phyloP scores from a whole-genome alignment of 257 asterid genomes.

The Apocynum venetum region DNA sequence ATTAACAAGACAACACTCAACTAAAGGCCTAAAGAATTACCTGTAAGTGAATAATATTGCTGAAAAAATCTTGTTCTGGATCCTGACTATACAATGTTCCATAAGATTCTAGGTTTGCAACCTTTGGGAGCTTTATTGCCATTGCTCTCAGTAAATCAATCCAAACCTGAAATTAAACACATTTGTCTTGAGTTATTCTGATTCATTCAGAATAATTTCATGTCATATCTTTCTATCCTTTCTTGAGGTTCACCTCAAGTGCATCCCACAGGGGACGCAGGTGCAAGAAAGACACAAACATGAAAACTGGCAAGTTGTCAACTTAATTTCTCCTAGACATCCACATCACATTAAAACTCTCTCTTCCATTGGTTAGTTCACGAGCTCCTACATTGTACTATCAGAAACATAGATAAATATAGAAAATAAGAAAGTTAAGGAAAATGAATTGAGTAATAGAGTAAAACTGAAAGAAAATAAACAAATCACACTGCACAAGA shows the following conservation, averaged over 20 bases:
- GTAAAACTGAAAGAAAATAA: neutral
- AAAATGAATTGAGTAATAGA: neutral
- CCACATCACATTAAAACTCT: neutral
- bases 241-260: neutral
- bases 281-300: neutral
- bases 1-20: neutral
- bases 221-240: neutral
- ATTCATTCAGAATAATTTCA: neutral
- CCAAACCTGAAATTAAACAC: constrained; percentile 63
- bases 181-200: neutral
- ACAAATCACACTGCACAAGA: neutral
- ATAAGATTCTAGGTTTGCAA: constrained; percentile 59
- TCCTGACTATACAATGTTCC: constrained; percentile 62
- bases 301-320: neutral
- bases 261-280: neutral
- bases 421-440: neutral
- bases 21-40: constrained; percentile 31
- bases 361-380: neutral
- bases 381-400: neutral
- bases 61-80: constrained; percentile 88
- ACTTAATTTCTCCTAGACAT: neutral
- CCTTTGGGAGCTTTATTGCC: constrained; percentile 76
- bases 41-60: constrained; percentile 78
- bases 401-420: neutral
- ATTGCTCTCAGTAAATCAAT: constrained; percentile 78